Percentiles rank a stretch among this genome's conserved stretches.
Conservation (phyloP, 371 early-diverging fungal genomes). For the Lichtheimia ramosa region DNA sequence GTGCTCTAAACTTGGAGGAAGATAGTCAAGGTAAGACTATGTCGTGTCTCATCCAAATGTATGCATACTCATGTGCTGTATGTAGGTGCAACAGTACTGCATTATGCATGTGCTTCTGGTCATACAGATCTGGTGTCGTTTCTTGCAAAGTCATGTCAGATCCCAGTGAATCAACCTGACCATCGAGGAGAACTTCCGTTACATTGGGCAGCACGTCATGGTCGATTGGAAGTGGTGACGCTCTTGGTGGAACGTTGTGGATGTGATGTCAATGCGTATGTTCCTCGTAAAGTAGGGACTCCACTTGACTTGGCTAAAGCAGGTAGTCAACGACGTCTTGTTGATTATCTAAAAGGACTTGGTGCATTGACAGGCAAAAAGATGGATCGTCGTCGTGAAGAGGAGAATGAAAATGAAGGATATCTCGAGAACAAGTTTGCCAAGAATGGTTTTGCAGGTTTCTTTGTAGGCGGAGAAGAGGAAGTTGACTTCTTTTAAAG, state of each 20-base stretch:
- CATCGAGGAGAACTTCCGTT: conserved; percentile 35
- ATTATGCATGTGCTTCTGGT: conserved; percentile 48
- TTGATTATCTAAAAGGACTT: conserved; percentile 46
- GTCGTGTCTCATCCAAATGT: neutral
- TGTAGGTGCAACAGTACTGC: conserved; percentile 42
- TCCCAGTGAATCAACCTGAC: conserved; percentile 32
- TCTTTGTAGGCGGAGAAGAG: neutral
- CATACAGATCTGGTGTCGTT: conserved; percentile 41
- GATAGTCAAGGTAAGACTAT: conserved; percentile 29
- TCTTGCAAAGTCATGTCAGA: conserved; percentile 31
- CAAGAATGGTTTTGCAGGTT: conserved; percentile 32
- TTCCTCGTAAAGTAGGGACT: conserved; percentile 39
- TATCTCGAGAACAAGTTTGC: conserved; percentile 40
- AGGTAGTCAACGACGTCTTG: conserved; percentile 33
- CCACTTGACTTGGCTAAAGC: conserved; percentile 44
- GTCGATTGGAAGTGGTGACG: conserved; percentile 39
- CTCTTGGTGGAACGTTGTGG: conserved; percentile 42
- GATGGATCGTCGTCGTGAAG: conserved; percentile 45
- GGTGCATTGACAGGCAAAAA: conserved; percentile 44
- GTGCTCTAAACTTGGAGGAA: conserved; percentile 33
- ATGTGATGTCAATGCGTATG: conserved; percentile 38
- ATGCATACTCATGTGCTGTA: neutral
- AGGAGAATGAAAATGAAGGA: conserved; percentile 24
- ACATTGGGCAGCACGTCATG: conserved; percentile 46
- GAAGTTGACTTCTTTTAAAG: neutral